Conservation (phyloP, 1,139 yeast genomes). For the Lodderomyces jiufengensis region DNA sequence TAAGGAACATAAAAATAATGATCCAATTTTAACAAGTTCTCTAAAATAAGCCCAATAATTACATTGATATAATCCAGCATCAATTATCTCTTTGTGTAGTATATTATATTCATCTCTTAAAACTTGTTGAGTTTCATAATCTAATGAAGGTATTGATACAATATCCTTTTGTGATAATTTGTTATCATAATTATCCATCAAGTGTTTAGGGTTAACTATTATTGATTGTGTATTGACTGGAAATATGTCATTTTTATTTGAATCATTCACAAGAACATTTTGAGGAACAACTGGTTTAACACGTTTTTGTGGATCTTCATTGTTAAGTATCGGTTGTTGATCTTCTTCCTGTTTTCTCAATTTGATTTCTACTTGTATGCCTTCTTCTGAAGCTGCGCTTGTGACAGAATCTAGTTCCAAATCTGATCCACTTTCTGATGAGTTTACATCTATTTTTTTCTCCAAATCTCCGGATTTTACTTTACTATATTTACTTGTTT, state of each 20-base stretch:
- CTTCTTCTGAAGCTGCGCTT: conserved; percentile 10
- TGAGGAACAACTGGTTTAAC: conserved; percentile 53
- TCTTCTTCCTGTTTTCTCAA: conserved; percentile 31
- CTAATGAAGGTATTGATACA: conserved; percentile 57
- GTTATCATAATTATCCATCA: conserved; percentile 59
- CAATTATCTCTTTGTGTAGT: conserved; percentile 54
- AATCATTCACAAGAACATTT: conserved; percentile 34
- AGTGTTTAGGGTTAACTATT: conserved; percentile 52
- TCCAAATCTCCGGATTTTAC: conserved; percentile 13
- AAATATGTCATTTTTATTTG: conserved; percentile 33
- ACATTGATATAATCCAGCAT: conserved; percentile 66
- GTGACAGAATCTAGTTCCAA: conserved; percentile 15
- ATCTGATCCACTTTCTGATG: conserved; percentile 13
- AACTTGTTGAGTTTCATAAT: conserved; percentile 58
- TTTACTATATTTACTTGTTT: conserved; percentile 5
- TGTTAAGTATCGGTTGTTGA: conserved; percentile 15
- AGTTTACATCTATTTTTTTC: conserved; percentile 16
- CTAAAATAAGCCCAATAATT: conserved; percentile 66
- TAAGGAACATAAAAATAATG: conserved; percentile 50
- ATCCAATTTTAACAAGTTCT: conserved; percentile 59
- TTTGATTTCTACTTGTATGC: neutral
- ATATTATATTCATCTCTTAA: conserved; percentile 57
- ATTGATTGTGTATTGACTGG: conserved; percentile 21
- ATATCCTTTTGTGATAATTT: conserved; percentile 52
- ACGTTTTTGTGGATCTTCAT: conserved; percentile 3